Conservation (phyloP, 2,329 filamentous ascomycete genomes). For the Hypoxylon sp. region DNA sequence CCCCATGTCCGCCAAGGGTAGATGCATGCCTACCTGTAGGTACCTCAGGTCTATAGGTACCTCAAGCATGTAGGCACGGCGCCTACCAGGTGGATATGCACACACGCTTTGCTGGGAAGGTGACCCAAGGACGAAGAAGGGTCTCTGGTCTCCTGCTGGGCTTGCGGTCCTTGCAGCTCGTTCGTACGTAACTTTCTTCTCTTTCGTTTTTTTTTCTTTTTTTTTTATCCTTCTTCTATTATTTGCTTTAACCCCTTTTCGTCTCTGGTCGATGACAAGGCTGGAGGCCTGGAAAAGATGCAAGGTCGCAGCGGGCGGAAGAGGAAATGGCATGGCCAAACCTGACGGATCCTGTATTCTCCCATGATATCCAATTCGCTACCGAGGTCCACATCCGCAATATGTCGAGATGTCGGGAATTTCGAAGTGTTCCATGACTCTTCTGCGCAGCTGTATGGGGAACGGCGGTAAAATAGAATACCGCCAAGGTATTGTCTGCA, state of each 20-base stretch:
- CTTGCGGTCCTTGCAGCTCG: constrained; percentile 18
- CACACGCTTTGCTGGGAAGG: constrained; percentile 6
- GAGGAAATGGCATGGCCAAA: constrained; percentile 30
- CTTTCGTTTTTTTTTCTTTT: too few species aligned
- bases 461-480: constrained; percentile 41
- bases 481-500: constrained; percentile 27
- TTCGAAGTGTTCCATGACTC: constrained; percentile 33
- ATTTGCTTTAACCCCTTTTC: too few species aligned
- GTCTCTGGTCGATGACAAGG: constrained; percentile 31
- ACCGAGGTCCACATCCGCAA: constrained; percentile 31
- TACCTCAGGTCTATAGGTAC: too few species aligned
- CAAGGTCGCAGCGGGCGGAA: constrained; percentile 24
- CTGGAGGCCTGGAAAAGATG: constrained; percentile 22
- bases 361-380: constrained; percentile 39
- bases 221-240: too few species aligned
- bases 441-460: constrained; percentile 36
- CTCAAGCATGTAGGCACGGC: constrained; percentile 5
- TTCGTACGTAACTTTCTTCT: too few species aligned
- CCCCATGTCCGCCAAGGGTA: constrained; percentile 18
- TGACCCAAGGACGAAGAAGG: constrained; percentile 2
- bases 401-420: constrained; percentile 31
- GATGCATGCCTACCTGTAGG: too few species aligned
- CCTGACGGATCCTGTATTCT: constrained; percentile 29
- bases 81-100: constrained; percentile 11
- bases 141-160: constrained; percentile 24